Evolutionary conservation across 495 filamentous ascomycete species (phyloP), one percentile per base, ranked within the genome.

Genomic region (Lineolata rhizophorae): DNA sequence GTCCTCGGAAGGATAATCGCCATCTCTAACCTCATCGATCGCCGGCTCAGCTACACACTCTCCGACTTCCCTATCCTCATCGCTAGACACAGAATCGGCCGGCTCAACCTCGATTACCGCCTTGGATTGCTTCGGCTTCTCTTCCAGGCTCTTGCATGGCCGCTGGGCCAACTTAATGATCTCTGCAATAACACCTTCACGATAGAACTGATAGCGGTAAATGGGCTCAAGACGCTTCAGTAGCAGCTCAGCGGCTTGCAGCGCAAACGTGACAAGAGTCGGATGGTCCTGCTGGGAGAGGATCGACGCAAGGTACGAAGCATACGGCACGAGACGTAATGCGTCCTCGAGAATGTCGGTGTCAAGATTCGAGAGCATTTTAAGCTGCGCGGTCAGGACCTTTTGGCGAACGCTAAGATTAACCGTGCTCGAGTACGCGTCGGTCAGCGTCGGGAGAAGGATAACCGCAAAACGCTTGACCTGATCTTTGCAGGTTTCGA

Each of bases 361-460:
- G 43, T 94, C 84, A 13, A 95, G 46, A 40, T 93, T 91, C n/a
- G 83, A 92, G 9, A 99, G 66, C 83, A 99, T 95, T 56, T 95
- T 94, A 19, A 95, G 59, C 41, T 99, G 90, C 13, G 90, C 87
- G 19, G 70, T 76, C 26, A 99, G 62, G 12, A 95, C 90, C 56
- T 90, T 94, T 44, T 95, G 81, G n/a, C 90, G 80, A 11, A 99
- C 90, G 30, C 63, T 76, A n/a, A 95, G 58, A 48, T 99, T 99
- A 35, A 99, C 85, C 3, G 90, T 99, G 52, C 87, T 95, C 2
- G 87, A 92, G 46, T 87, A 99, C 2, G 84, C 90, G 45, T 99
- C 84, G 12, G 90, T 95, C 22, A 99, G 58, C 11, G 90, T 99
- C 3, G 90, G 90, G 37, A 99, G 72, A n/a, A 99, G 58, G 31